phyloP scores from a whole-genome alignment of 2,329 filamentous ascomycete genomes.

The Calonectria hawksworthii region DNA sequence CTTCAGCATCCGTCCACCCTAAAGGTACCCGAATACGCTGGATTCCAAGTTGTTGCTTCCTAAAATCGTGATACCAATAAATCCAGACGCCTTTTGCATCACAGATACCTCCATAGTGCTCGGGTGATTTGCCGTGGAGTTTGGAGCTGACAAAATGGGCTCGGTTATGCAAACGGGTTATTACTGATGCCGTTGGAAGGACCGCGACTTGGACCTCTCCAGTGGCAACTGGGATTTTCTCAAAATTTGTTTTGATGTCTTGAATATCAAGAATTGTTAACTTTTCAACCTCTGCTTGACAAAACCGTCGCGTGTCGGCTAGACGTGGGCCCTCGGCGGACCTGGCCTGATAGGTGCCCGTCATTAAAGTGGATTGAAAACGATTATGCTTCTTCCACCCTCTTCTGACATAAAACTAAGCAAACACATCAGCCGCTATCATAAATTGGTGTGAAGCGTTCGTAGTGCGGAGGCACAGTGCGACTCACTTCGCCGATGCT shows the following conservation, averaged over 20 bases:
- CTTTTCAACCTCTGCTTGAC: not conserved
- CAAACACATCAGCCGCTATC: not conserved
- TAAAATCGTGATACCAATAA: slow-evolving; percentile 1
- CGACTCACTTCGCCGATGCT: not conserved
- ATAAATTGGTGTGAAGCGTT: not conserved
- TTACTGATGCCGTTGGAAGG: not conserved
- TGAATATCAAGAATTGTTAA: not conserved
- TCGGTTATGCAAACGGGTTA: not conserved
- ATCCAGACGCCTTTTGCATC: not conserved
- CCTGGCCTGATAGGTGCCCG: not conserved
- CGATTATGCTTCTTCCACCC: not conserved
- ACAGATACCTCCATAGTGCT: not conserved
- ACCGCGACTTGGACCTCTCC: not conserved
- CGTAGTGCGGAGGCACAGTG: not conserved
- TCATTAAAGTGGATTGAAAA: not conserved
- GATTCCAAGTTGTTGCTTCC: not conserved
- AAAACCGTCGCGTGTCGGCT: not conserved
- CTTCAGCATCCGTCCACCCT: not conserved
- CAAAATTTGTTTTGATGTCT: not conserved
- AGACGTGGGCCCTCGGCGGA: not conserved
- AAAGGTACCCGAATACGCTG: not conserved
- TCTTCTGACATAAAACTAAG: not conserved
- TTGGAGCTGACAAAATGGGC: not conserved
- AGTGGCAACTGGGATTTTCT: not conserved
- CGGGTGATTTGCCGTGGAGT: not conserved